A percentile compares a stretch with the other conserved stretches of the same genome.
phyloP scores from a whole-genome alignment of 306 rosid species.

The Vigna unguiculata region DNA sequence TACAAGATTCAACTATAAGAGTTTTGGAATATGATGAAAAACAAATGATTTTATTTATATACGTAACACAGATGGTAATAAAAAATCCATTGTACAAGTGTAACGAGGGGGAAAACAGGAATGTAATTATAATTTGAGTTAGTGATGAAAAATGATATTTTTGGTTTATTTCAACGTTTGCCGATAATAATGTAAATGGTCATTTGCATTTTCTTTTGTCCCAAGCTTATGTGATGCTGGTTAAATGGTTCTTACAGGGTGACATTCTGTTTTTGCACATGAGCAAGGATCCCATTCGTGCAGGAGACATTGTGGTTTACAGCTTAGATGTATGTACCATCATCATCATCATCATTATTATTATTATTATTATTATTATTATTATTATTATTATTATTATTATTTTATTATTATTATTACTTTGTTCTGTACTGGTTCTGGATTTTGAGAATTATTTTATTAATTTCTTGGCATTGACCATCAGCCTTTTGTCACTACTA shows the following conservation, averaged over 20 bases:
- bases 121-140: no score
- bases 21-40: no score
- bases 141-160: no score
- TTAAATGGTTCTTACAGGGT: conserved; percentile 55
- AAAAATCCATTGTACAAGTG: no score
- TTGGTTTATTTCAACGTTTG: not conserved
- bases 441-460: not conserved
- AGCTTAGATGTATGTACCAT: conserved; percentile 58
- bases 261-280: conserved; percentile 73
- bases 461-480: not conserved
- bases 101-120: no score
- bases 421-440: not conserved
- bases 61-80: no score
- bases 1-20: no score
- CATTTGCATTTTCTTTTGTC: not conserved
- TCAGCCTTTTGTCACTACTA: no score
- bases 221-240: not conserved
- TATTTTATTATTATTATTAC: not conserved
- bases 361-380: not conserved
- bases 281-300: conserved; percentile 70
- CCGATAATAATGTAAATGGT: not conserved
- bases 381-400: not conserved
- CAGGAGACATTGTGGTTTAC: conserved; percentile 83
- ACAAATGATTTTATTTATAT: no score
- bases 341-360: no score